phyloP scores from a whole-genome alignment of 1,139 yeast species.

The Chernovozyma sophiae-reginae region DNA sequence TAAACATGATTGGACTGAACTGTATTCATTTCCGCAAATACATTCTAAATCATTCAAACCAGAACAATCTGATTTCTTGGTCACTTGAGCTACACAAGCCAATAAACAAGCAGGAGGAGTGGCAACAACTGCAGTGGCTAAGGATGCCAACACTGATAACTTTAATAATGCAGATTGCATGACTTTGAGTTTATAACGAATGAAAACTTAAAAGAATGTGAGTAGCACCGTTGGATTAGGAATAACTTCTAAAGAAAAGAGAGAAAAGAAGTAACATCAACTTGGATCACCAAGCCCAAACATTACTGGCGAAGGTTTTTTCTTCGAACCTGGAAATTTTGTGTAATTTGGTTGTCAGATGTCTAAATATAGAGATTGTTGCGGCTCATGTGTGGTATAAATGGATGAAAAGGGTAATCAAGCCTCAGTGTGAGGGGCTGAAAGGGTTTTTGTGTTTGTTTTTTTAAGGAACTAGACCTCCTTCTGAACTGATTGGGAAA shows the following conservation, averaged over 20 bases:
- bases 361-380: neutral
- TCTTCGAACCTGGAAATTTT: neutral
- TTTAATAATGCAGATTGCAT: constrained; percentile 15
- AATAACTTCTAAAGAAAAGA: neutral
- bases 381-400: too few species aligned
- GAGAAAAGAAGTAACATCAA: neutral
- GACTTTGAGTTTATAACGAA: neutral
- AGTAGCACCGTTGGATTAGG: neutral
- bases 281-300: neutral
- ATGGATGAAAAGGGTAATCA: too few species aligned
- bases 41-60: constrained; percentile 62
- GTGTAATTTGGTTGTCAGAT: neutral
- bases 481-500: too few species aligned
- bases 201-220: neutral
- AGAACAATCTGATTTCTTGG: constrained; percentile 49
- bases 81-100: constrained; percentile 78
- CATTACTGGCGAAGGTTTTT: neutral
- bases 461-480: too few species aligned
- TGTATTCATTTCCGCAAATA: constrained; percentile 53
- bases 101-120: constrained; percentile 87
- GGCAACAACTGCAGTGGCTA: constrained; percentile 54
- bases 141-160: constrained; percentile 45
- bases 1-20: constrained; percentile 57
- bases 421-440: too few species aligned
- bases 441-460: too few species aligned